Evolutionary conservation across 106 monocot species (phyloP).

Genomic region (Phalaenopsis equestris): DNA sequence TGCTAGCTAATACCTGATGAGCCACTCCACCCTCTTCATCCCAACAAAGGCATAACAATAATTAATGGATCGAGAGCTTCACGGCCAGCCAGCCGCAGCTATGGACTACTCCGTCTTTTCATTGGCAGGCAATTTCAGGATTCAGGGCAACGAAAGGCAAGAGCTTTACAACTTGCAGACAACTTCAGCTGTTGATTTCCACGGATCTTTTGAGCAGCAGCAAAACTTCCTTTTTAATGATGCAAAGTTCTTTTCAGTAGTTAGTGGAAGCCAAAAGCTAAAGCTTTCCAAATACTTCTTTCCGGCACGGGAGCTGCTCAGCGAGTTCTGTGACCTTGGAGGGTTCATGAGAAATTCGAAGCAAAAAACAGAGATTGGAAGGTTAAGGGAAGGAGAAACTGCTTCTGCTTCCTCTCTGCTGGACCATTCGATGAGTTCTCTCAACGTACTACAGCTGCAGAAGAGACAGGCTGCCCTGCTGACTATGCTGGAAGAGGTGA

Average conservation of each 20-base stretch:
- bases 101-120: constrained; percentile 14
- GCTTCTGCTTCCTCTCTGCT: constrained; percentile 19
- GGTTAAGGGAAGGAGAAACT: not conserved
- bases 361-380: not conserved
- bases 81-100: no score
- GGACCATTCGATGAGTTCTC: constrained; percentile 15
- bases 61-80: constrained; percentile 4
- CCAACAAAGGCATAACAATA: constrained; percentile 9
- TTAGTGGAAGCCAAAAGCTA: constrained; percentile 7
- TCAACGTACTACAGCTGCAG: constrained; percentile 40
- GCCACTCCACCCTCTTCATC: constrained; percentile 9
- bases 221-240: not conserved
- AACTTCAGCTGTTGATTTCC: not conserved
- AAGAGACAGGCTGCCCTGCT: constrained; percentile 33
- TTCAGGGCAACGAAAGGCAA: constrained; percentile 14
- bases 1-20: constrained; percentile 14
- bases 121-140: not conserved
- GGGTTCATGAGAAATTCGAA: not conserved
- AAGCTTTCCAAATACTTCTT: constrained; percentile 29
- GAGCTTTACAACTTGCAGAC: constrained; percentile 36
- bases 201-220: not conserved
- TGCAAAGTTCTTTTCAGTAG: not conserved
- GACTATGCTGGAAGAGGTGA: constrained; percentile 60
- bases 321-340: constrained; percentile 37
- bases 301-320: constrained; percentile 36